These are phyloP conservation scores for Vitis rupestris DNA, from an alignment of 164 flowering plant species.

Conservation along the genomic window DNA sequence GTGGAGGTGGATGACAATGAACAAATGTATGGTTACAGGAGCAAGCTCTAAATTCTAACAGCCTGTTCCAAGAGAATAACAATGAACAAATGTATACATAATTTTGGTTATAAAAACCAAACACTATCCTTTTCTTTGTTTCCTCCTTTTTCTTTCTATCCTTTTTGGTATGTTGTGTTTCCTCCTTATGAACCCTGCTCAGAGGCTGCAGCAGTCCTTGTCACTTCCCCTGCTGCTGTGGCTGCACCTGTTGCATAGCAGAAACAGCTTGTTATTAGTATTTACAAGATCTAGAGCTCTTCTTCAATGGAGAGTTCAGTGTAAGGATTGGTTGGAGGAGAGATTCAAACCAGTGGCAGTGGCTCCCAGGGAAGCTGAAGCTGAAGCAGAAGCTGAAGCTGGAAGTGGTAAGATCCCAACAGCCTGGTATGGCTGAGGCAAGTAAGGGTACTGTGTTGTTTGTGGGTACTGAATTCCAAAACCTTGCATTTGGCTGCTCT, in stretches of 20 bases:
- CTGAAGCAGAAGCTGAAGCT: background rate
- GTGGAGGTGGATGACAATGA: background rate
- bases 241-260: background rate
- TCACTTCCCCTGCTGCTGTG: background rate
- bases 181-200: slow-evolving; percentile 1
- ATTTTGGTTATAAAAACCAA: too few relatives aligned
- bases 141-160: background rate
- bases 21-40: background rate
- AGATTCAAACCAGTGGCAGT: slow-evolving; percentile 7
- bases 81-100: too few relatives aligned
- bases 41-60: background rate
- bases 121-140: too few relatives aligned
- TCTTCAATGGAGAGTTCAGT: background rate
- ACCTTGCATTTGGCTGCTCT: background rate
- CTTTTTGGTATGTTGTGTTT: background rate
- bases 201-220: background rate
- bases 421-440: background rate
- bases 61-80: background rate
- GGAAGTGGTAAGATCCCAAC: background rate
- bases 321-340: background rate
- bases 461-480: slow-evolving; percentile 7
- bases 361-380: background rate
- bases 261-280: background rate
- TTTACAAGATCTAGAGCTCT: background rate
- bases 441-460: background rate